Base-by-base conservation (phyloP, 2,329 filamentous ascomycete genomes). In the Torrubiella hemipterigena region DNA sequence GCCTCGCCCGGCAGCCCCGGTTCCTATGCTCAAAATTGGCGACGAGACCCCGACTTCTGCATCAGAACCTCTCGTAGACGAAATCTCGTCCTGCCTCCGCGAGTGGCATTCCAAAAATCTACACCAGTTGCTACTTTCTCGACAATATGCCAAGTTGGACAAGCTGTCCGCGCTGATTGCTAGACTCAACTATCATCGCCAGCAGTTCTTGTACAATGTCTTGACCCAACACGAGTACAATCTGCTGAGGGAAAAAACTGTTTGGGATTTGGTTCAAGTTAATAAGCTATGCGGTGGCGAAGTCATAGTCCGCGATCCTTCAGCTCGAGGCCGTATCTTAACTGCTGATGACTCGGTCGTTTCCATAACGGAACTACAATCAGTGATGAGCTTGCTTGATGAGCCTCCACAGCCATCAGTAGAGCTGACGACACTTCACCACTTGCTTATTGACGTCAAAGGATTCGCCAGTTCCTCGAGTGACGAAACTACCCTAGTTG, bases 51-150 rank as follows among this genome's bases (percentile, higher is more conserved):
- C 87, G 2, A 93, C 85, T 1, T 95, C 86, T 6, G 67, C 73
- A 12, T 77, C 82, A 7, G 93, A 98, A 52, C 91, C 91, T 3
- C 59, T 98, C 38, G 87, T 98, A 16, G 91, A 98, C 56, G 91
- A 98, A 55, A 96, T 98, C 45, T 87, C 91, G 11, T 95, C 87
- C 4, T 98, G 91, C 52, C 61, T 98, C 40, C 76, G 91, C 44
- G 91, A 98, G 67, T 98, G 91, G 93, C 89, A 98, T 59, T 93
- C 91, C 14, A 94, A 87, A 13, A 93, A 95, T 50, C 68, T 98
- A 12, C 93, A 98, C 58, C 85, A 93, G 51, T 67, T 96, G 16
- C 69, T 98, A 2, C 70, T 98, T 7, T 76, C 77, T 14, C 73
- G 85, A 37, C 77, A 87, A 51, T 98, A 98, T 56, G 62, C 69